Base-by-base conservation (phyloP, 2,329 filamentous ascomycete species). In the Phyllosticta citribraziliensis region DNA sequence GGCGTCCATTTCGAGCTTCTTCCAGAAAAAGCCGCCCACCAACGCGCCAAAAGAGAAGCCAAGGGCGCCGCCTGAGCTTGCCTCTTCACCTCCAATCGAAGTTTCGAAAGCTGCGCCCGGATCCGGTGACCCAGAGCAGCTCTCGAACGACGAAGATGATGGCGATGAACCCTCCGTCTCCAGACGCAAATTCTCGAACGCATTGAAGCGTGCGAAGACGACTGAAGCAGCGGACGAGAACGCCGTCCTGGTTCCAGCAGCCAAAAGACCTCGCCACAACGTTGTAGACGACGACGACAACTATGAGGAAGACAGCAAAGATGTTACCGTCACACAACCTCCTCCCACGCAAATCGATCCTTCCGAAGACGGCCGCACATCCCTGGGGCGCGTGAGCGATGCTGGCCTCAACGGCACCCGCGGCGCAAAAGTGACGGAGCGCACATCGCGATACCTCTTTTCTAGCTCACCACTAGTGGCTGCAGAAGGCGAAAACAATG, bases 1-100 rank as follows among this genome's bases (percentile, higher is more conserved):
- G 70, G 83, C 87, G 66, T 89, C 90, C 0, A 87, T 97, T 64
- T 94, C 90, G 2, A 92, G 86, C 70, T 96, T 96, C 75, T 96
- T 96, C 72, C 83, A 85, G 0, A 70, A 70, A 1, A 76, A 75
- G 63, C 63, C 72, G 4, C 66, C 73, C 72, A 66, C 72, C 70
- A 66, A 68, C 14, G 62, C 64, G 71, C 40, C 40, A 8, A 47
- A 47, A n/a, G 3, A 17, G n/a, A 67, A 65, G 52, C 56, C 52
- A 17, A 52, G 22, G 10, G 25, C 55, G 35, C 27, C 50, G n/a
- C 40, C 56, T 12, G 40, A 56, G 12, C 51, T 55, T n/a, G 40
- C 52, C 8, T 54, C 53, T 11, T 25, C 55, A 35, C 53, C 52
- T 6, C 59, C 55, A 2, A 47, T 54, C 17, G 33, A 58, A 33